A percentile compares a stretch with the other conserved stretches of the same genome.
Evolutionary conservation across 164 flowering plant species (phyloP).

Genomic region (Nelumbo lutea): DNA sequence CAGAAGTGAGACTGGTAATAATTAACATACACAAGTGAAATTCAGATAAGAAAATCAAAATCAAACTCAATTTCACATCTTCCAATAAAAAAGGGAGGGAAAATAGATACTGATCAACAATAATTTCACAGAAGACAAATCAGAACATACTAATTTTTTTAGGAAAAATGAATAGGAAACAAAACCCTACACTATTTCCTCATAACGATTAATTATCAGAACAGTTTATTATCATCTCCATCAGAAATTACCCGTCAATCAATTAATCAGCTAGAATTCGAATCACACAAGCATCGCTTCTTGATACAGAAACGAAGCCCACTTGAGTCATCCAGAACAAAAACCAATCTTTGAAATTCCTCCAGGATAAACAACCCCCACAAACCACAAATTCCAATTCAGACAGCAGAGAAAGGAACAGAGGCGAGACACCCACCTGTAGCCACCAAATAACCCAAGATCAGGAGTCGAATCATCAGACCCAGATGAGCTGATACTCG

Average conservation of each 20-base stretch:
- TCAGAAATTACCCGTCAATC: neutral
- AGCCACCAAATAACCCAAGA: constrained; percentile 15
- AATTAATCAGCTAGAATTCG: neutral
- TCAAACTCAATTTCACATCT: neutral
- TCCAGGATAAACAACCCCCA: neutral
- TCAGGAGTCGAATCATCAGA: constrained; percentile 53
- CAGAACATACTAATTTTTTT: no score
- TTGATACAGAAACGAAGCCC: neutral
- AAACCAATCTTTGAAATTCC: neutral
- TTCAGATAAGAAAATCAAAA: neutral
- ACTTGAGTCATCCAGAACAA: neutral
- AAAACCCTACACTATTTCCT: neutral
- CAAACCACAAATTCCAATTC: constrained; percentile 1
- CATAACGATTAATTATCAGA: neutral
- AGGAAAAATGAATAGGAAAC: neutral
- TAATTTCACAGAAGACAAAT: no score
- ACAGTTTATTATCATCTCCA: neutral
- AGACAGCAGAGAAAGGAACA: neutral
- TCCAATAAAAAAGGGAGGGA: neutral
- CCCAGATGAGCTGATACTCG: constrained; percentile 75
- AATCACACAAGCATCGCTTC: neutral
- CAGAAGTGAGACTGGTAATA: neutral
- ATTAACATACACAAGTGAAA: neutral
- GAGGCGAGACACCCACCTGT: constrained; percentile 24
- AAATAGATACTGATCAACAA: no score